Evolutionary conservation across 441 rosid genomes (phyloP).

Genomic region (Jatropha multifida): DNA sequence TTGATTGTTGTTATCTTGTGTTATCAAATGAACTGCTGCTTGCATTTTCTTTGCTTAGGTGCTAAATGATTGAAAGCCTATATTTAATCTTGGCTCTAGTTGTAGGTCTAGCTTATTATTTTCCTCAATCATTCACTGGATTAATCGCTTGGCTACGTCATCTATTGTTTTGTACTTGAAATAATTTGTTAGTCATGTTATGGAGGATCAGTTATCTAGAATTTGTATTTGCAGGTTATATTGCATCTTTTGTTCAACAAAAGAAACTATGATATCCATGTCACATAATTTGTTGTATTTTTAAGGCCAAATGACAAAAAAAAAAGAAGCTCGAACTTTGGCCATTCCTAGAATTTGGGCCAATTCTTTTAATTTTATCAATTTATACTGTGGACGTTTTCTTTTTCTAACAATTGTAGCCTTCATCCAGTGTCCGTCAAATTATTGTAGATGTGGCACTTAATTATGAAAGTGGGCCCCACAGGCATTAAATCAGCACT

Average conservation of each 20-base stretch:
- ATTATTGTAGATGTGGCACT: too few species aligned
- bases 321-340: too few species aligned
- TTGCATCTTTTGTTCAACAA: neutral
- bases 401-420: too few species aligned
- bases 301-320: too few species aligned
- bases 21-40: too few species aligned
- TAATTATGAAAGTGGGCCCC: too few species aligned
- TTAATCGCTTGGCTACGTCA: neutral
- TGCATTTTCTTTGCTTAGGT: neutral
- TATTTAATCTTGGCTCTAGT: neutral
- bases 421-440: too few species aligned
- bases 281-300: neutral
- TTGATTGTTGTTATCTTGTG: too few species aligned
- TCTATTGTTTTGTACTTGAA: neutral
- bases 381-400: too few species aligned
- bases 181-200: neutral
- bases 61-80: neutral
- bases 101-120: neutral
- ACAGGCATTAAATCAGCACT: too few species aligned
- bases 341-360: too few species aligned
- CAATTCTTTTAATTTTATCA: too few species aligned
- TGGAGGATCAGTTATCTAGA: neutral
- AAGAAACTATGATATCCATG: neutral
- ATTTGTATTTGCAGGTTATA: neutral
- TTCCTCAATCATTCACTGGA: neutral